Evolutionary conservation across 2,329 filamentous ascomycete genomes (phyloP).

Genomic region (Epichloe scottii): DNA sequence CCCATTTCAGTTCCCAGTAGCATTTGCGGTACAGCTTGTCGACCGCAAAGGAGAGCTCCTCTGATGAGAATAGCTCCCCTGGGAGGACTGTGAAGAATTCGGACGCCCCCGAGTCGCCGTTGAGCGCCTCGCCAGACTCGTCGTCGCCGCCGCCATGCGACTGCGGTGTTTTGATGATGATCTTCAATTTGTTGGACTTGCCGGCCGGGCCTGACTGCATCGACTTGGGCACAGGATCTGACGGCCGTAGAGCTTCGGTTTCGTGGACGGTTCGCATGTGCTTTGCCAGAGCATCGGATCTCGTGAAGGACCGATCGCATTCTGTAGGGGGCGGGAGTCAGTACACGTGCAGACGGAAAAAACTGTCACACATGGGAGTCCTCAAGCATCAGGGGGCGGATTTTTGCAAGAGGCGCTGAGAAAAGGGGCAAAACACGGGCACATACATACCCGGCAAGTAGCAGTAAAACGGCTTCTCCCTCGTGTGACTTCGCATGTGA

Average conservation of each 20-base stretch:
- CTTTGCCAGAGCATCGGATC: slow-evolving; percentile 90
- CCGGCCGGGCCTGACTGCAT: slow-evolving; percentile 36
- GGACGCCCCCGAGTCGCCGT: slow-evolving; percentile 41
- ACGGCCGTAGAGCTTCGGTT: slow-evolving; percentile 79
- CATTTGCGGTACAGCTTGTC: slow-evolving; percentile 55
- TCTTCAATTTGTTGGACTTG: slow-evolving; percentile 45
- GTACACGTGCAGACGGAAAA: slow-evolving; percentile 8
- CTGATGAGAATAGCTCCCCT: slow-evolving; percentile 48
- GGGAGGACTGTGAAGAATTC: slow-evolving; percentile 45
- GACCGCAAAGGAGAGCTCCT: slow-evolving; percentile 49
- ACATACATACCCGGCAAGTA: slow-evolving; percentile 67
- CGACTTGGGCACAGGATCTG: slow-evolving; percentile 60
- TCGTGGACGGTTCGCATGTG: slow-evolving; percentile 99
- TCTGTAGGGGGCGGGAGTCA: slow-evolving; percentile 39
- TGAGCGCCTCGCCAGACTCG: slow-evolving; percentile 38
- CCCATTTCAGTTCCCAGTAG: slow-evolving; percentile 60
- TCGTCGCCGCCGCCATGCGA: slow-evolving; percentile 44
- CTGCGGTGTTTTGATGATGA: slow-evolving; percentile 49
- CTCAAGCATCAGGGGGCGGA: not conserved
- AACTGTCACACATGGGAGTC: not conserved
- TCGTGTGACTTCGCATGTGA: slow-evolving; percentile 94
- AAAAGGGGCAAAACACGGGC: not conserved
- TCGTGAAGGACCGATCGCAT: slow-evolving; percentile 92
- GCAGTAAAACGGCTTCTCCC: slow-evolving; percentile 98
- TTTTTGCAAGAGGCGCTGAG: not conserved